phyloP scores from a whole-genome alignment of 768 basidiomycete genomes.

The Rhizopogon salebrosus region DNA sequence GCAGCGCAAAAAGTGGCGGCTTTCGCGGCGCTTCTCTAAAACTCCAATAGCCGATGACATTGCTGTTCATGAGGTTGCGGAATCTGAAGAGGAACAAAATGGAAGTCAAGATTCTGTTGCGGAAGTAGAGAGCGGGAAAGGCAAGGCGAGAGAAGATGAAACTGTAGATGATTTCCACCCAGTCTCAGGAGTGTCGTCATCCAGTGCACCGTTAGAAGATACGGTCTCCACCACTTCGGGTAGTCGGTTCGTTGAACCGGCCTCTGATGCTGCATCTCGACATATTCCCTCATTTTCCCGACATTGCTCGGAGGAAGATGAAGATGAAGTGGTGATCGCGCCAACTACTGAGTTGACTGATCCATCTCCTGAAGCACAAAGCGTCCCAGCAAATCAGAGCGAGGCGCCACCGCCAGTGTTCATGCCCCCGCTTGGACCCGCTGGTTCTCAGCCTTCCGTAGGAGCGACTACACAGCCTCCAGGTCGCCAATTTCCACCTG shows the following conservation, averaged over 20 bases:
- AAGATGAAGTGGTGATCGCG: constrained; percentile 18
- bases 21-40: constrained; percentile 29
- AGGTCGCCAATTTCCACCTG: constrained; percentile 57
- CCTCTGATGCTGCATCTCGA: neutral
- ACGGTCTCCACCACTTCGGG: neutral
- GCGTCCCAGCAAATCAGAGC: constrained; percentile 7
- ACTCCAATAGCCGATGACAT: constrained; percentile 14
- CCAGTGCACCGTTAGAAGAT: neutral
- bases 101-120: constrained; percentile 22
- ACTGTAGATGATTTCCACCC: neutral
- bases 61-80: constrained; percentile 11
- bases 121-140: constrained; percentile 23
- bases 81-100: constrained; percentile 21
- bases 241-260: constrained; percentile 12
- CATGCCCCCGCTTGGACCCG: constrained; percentile 7
- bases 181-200: neutral
- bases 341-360: constrained; percentile 10
- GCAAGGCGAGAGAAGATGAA: constrained; percentile 24
- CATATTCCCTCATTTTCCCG: neutral
- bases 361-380: constrained; percentile 3
- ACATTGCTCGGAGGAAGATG: constrained; percentile 3
- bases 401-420: constrained; percentile 9
- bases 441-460: constrained; percentile 13
- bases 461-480: constrained; percentile 14
- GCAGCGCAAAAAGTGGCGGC: constrained; percentile 24